phyloP scores from a whole-genome alignment of 2,329 filamentous ascomycete genomes.

The Trichoderma sp. region DNA sequence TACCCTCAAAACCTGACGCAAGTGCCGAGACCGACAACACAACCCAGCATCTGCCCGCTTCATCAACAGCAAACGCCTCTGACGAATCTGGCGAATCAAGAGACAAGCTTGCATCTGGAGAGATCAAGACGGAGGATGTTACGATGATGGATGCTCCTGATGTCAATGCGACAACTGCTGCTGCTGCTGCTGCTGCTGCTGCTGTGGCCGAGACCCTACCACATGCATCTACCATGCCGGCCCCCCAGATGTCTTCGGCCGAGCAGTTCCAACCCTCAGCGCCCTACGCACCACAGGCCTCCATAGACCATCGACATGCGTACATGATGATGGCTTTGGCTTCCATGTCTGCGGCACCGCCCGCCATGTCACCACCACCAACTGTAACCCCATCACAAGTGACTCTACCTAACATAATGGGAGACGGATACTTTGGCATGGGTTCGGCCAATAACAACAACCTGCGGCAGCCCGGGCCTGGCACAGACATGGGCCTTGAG shows the following conservation, averaged over 20 bases:
- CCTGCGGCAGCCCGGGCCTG: constrained; percentile 38
- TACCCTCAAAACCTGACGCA: constrained; percentile 7
- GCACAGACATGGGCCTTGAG: constrained; percentile 49
- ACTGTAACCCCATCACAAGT: constrained; percentile 51
- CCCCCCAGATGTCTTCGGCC: constrained; percentile 26
- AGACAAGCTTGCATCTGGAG: neutral
- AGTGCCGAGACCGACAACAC: constrained; percentile 8
- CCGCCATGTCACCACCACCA: constrained; percentile 45
- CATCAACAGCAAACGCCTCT: constrained; percentile 4
- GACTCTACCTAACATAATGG: constrained; percentile 44
- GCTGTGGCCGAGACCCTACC: constrained; percentile 22
- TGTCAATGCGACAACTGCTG: neutral
- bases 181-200: constrained; percentile 20
- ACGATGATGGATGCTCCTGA: constrained; percentile 29
- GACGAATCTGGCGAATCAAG: neutral
- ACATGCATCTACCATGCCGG: constrained; percentile 6
- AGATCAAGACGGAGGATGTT: constrained; percentile 24
- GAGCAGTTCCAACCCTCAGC: constrained; percentile 38
- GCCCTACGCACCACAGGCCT: constrained; percentile 38
- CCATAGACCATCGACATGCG: constrained; percentile 42
- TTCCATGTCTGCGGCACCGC: constrained; percentile 41
- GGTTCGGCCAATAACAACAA: constrained; percentile 34
- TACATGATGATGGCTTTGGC: constrained; percentile 51
- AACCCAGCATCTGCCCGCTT: constrained; percentile 8
- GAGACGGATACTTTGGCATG: constrained; percentile 36